Evolutionary conservation across 805 yeast species (phyloP).

Genomic region (Zygosaccharomyces lentus): DNA sequence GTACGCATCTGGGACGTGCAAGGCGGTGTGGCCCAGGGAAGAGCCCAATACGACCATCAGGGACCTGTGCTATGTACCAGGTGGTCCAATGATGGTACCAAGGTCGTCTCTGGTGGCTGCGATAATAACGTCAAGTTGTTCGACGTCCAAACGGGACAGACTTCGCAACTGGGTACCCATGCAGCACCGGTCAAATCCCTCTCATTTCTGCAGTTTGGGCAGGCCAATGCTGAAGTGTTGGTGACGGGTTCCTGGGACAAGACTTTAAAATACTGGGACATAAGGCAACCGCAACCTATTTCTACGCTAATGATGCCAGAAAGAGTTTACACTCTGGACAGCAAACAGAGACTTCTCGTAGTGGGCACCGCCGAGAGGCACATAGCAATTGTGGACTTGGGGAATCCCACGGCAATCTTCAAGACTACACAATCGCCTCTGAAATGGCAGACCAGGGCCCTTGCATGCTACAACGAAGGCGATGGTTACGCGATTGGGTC

Average conservation of each 20-base stretch:
- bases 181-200: constrained; percentile 74
- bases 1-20: constrained; percentile 88
- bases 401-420: constrained; percentile 77
- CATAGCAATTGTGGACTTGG: constrained; percentile 68
- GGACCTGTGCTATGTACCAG: constrained; percentile 80
- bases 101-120: constrained; percentile 83
- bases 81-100: constrained; percentile 84
- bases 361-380: constrained; percentile 94
- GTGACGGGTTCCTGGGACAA: constrained; percentile 97
- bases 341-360: constrained; percentile 73
- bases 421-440: constrained; percentile 71
- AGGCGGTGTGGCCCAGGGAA: constrained; percentile 76
- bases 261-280: constrained; percentile 91
- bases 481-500: constrained; percentile 91
- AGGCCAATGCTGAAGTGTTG: constrained; percentile 69
- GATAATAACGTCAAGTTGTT: constrained; percentile 83
- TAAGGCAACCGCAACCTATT: constrained; percentile 77
- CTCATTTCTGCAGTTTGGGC: constrained; percentile 77
- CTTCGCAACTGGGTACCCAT: constrained; percentile 81
- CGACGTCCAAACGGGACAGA: constrained; percentile 78
- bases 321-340: constrained; percentile 84
- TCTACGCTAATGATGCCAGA: constrained; percentile 83
- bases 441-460: constrained; percentile 81
- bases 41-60: constrained; percentile 85
- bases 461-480: constrained; percentile 85